Base-by-base conservation (phyloP, 225 moss, liverwort and hornwort species). In the Physcomitrellopsis africana region DNA sequence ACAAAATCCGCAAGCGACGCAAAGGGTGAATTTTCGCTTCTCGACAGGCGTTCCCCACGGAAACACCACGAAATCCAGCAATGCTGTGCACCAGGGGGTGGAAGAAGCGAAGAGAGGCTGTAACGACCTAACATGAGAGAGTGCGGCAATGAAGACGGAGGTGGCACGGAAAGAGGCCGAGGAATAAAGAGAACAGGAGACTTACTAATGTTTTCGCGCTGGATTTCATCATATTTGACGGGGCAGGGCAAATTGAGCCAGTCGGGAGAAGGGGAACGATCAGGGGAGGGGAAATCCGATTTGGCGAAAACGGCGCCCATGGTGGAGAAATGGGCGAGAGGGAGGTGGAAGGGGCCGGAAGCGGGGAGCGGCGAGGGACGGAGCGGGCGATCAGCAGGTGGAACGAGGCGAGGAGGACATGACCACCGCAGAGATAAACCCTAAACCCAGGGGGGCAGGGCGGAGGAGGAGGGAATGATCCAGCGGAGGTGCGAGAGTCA, bases 211-310 rank as follows among this genome's bases (percentile, higher is more conserved):
- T 92, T 92, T 79, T 99, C 99, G 51, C 99, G 89, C 84, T 99
- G 99, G 81, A 99, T 99, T 86, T 99, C 99, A 80, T 99, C 99
- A 89, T 99, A 99, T 79, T 99, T 99, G 80, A 99, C 93, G 20
- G 95, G 99, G 74, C 93, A 92, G 37, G 99, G 95, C 79, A 99
- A 84, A 85, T 92, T 92, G 69, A 93, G 93, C 90, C 93, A 95
- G 76, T 95, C 86, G n/a, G 81, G 63, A 23, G 80, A 41, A 27
- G 80, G 46, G 8, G 55, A 5, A 11, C 32, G 71, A 67, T 81
- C 81, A 16, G 41, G 29, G 9, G 37, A 27, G 22, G 81, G 22
- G 22, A 78, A 12, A 72, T 77, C 81, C 48, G 81, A 59, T 72
- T 85, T 81, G 59, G 64, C 76, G 68, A 81, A 81, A 14, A 46